These are phyloP conservation scores for Podila epigama DNA, from an alignment of 192 early-diverging fungal genomes.

Conservation along the genomic window DNA sequence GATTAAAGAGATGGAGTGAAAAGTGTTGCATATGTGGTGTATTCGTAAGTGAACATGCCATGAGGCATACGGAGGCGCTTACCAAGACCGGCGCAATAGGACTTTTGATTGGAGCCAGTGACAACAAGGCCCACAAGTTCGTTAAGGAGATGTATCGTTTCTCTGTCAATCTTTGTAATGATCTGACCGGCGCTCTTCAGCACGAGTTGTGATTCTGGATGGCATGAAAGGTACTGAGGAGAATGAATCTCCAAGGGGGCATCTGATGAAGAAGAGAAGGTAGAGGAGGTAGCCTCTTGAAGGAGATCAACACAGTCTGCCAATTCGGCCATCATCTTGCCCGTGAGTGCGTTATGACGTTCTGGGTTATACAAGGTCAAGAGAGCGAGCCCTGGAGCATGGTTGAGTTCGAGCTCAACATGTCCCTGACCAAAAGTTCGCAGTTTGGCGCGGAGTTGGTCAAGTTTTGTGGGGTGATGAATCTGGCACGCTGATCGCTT, in stretches of 20 bases:
- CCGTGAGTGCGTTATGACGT: conserved; percentile 63
- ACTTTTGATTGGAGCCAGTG: conserved; percentile 49
- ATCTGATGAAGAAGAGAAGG: not conserved
- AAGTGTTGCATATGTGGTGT: not conserved
- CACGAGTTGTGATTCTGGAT: conserved; percentile 30
- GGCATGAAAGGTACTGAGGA: conserved; percentile 1
- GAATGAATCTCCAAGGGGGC: not conserved
- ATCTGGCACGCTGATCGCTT: conserved; percentile 25
- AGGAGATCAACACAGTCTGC: conserved; percentile 58
- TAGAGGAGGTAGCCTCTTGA: conserved; percentile 22
- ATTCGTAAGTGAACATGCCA: not conserved
- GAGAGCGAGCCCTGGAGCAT: conserved; percentile 52
- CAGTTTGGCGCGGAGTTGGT: conserved; percentile 39
- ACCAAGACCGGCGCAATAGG: conserved; percentile 62
- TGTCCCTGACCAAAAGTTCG: conserved; percentile 51
- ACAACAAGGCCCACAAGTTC: conserved; percentile 53
- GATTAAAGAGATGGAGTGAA: not conserved
- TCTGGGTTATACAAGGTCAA: conserved; percentile 52
- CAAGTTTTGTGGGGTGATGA: conserved; percentile 40
- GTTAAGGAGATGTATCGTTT: not conserved
- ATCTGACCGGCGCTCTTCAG: conserved; percentile 9
- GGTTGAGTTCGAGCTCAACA: conserved; percentile 43
- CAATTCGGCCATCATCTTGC: conserved; percentile 70
- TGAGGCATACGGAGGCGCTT: not conserved
- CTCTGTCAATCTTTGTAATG: conserved; percentile 1